phyloP scores from a whole-genome alignment of 2,329 filamentous ascomycete genomes.

The Biscogniauxia marginata region DNA sequence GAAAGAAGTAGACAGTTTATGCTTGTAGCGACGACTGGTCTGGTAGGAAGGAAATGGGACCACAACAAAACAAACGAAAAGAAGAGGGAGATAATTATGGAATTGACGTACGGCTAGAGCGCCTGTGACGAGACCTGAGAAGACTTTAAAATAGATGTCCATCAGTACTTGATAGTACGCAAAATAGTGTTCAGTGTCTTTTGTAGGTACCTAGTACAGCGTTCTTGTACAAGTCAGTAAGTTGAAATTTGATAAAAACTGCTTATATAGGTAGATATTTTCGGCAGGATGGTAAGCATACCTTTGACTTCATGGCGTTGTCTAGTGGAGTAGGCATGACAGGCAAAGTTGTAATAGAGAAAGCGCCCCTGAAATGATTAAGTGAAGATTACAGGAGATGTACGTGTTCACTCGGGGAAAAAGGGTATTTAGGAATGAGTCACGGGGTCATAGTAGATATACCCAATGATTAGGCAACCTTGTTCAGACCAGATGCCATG shows the following conservation, averaged over 20 bases:
- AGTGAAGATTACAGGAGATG: not conserved
- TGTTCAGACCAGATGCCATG: constrained; percentile 15
- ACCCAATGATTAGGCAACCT: constrained; percentile 17
- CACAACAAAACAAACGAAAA: not conserved
- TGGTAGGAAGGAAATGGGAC: not conserved
- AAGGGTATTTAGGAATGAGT: constrained; percentile 7
- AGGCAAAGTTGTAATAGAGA: not conserved
- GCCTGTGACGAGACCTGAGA: constrained; percentile 77
- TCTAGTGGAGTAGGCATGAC: constrained; percentile 69
- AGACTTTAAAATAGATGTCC: constrained; percentile 53
- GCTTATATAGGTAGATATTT: not conserved
- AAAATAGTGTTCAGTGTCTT: constrained; percentile 1
- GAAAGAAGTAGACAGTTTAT: too few relatives aligned
- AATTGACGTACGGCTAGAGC: constrained; percentile 54
- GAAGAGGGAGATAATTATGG: not conserved
- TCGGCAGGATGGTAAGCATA: constrained; percentile 32
- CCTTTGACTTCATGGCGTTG: constrained; percentile 67
- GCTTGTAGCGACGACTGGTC: not conserved
- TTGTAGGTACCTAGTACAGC: constrained; percentile 60
- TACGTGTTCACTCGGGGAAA: constrained; percentile 1
- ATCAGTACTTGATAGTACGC: constrained; percentile 22
- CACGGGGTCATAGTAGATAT: constrained; percentile 6
- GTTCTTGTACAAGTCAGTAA: constrained; percentile 48
- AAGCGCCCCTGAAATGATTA: not conserved
- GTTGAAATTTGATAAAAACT: constrained; percentile 1